Conservation (phyloP, 805 yeast species). For the Peterozyma xylosa region DNA sequence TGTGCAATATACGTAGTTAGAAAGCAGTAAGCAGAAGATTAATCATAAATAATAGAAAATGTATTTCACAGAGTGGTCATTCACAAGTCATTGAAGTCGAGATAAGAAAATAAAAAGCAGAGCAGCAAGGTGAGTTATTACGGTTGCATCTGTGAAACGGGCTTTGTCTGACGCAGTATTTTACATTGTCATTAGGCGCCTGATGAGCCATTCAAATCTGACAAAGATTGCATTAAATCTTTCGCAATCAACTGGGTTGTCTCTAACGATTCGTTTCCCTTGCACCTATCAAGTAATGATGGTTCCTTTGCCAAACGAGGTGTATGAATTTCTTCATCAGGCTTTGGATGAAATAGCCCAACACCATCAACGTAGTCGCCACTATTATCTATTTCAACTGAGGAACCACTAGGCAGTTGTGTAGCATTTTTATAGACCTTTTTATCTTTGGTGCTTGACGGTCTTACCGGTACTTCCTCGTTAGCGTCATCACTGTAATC, state of each 20-base stretch:
- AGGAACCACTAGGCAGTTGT: background rate
- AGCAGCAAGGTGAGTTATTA: too few relatives aligned
- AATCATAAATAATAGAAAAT: too few relatives aligned
- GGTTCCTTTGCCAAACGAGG: conserved; percentile 4
- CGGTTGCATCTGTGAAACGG: too few relatives aligned
- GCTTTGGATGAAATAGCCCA: background rate
- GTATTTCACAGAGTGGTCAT: too few relatives aligned
- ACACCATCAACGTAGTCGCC: conserved; percentile 1
- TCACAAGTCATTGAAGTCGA: too few relatives aligned
- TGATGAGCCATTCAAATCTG: too few relatives aligned
- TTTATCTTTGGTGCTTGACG: background rate
- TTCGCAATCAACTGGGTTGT: conserved; percentile 1
- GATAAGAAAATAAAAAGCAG: too few relatives aligned
- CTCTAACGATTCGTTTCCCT: background rate
- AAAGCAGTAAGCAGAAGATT: too few relatives aligned
- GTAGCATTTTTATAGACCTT: background rate
- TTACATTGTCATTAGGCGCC: too few relatives aligned
- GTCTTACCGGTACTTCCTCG: conserved; percentile 10
- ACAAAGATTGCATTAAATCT: background rate
- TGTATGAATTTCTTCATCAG: conserved; percentile 6
- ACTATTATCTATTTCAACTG: conserved; percentile 4
- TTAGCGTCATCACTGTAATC: conserved; percentile 16
- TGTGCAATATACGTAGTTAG: too few relatives aligned
- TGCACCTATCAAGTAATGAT: conserved; percentile 2
- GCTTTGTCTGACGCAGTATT: too few relatives aligned